Evolutionary conservation across 1,139 yeast species (phyloP).

Genomic region (Hansenula lynferdii): DNA sequence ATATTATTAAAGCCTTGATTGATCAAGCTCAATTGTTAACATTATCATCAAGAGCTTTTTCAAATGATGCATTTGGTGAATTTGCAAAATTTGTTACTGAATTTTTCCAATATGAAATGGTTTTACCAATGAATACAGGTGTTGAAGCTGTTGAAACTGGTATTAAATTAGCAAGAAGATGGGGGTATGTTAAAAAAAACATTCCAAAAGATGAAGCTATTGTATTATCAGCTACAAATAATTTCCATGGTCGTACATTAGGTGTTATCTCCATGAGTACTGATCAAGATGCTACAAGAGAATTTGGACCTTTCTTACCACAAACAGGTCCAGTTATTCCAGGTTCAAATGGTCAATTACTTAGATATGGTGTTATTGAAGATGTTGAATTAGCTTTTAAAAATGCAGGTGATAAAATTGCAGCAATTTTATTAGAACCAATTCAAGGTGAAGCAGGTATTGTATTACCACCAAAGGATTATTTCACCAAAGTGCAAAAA

Average conservation of each 20-base stretch:
- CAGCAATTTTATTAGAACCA: conserved; percentile 91
- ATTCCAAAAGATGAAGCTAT: conserved; percentile 83
- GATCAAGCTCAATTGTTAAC: conserved; percentile 88
- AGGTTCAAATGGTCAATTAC: conserved; percentile 32
- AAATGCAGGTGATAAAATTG: conserved; percentile 85
- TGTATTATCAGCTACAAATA: conserved; percentile 78
- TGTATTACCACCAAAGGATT: conserved; percentile 85
- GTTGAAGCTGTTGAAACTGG: conserved; percentile 99
- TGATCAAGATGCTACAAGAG: conserved; percentile 85
- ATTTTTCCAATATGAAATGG: conserved; percentile 86
- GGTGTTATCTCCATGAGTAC: conserved; percentile 96
- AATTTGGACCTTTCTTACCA: conserved; percentile 86
- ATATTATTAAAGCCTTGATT: conserved; percentile 75
- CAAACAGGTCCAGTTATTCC: conserved; percentile 84
- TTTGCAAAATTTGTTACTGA: conserved; percentile 89
- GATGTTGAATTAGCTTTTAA: conserved; percentile 82
- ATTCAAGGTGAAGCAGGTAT: conserved; percentile 98
- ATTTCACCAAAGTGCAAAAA: conserved; percentile 65
- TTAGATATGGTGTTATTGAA: conserved; percentile 79
- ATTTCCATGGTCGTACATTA: conserved; percentile 95
- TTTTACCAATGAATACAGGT: conserved; percentile 97
- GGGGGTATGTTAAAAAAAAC: conserved; percentile 92
- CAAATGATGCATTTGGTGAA: conserved; percentile 81
- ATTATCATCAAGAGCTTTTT: conserved; percentile 87
- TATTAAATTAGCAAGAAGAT: conserved; percentile 88